Conservation (phyloP, 2,329 filamentous ascomycete species). For the Whalleya microplaca region DNA sequence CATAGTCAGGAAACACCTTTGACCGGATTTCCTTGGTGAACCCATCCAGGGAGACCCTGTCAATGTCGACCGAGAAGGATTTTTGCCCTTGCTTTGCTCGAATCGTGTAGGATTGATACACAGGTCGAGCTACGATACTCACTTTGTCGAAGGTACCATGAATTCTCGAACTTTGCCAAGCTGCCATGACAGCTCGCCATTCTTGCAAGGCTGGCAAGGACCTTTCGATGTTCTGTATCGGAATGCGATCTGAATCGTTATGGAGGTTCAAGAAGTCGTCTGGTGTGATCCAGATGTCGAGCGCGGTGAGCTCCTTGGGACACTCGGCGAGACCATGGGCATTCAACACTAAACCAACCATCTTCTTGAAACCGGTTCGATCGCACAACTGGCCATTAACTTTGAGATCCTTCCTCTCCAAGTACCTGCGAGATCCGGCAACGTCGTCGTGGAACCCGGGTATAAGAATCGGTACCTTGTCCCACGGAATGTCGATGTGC, state of each 20-base stretch:
- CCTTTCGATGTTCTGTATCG: neutral
- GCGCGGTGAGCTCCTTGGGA: neutral
- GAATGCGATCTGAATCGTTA: slow-evolving; percentile 5
- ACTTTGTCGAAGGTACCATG: slow-evolving; percentile 1
- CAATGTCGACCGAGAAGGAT: slow-evolving; percentile 3
- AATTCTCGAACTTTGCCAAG: neutral
- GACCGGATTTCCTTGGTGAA: slow-evolving; percentile 11
- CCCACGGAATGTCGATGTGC: neutral
- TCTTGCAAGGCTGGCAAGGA: neutral
- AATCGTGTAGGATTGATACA: slow-evolving; percentile 22
- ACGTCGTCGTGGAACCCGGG: slow-evolving; percentile 12
- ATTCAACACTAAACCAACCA: slow-evolving; percentile 1
- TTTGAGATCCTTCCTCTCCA: slow-evolving; percentile 5
- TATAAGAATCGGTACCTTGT: slow-evolving; percentile 11
- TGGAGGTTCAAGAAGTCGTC: slow-evolving; percentile 14
- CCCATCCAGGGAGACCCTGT: neutral
- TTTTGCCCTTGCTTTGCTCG: neutral
- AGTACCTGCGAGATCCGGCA: neutral
- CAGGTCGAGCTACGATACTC: slow-evolving; percentile 25
- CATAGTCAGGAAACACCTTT: slow-evolving; percentile 10
- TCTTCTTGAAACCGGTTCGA: slow-evolving; percentile 2
- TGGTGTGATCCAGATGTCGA: slow-evolving; percentile 29
- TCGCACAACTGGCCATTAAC: neutral
- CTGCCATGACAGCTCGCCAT: slow-evolving; percentile 9
- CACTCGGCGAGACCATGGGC: neutral